Evolutionary conservation across 139 green algal genomes (phyloP), one percentile per base, ranked within the genome.

Genomic region (Closterium sp.): DNA sequence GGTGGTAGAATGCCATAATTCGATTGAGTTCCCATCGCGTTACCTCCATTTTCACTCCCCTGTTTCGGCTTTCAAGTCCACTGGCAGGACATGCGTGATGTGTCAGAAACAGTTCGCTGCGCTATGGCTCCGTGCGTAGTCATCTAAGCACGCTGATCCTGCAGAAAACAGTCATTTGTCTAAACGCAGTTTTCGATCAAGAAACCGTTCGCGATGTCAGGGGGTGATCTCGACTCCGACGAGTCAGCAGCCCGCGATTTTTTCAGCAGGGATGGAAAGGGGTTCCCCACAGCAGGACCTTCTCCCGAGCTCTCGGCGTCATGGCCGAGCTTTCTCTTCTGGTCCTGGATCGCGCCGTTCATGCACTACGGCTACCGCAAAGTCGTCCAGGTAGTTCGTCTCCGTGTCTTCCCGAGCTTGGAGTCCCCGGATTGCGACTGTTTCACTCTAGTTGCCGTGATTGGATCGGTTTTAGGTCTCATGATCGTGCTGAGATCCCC

Each of bases 261-360:
- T 19, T 76, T 76, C 55, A 87, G 25, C 84, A 87, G 84, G 0
- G 33, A 35, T 32, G 84, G 84, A 76, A 34, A 87, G 84, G 84
- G 84, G 25, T 87, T 87, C 10, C 33, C 30, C 30, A 89, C 76
- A 35, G 88, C 88, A n/a, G 88, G 88, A 90, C 34, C 35, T 28
- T 87, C 35, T 28, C 89, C 89, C 25, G 76, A 92, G 85, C 35
- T 34, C 9, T 55, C 89, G 28, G 89, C 76, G n/a, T 81, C 28
- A 33, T 33, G n/a, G n/a, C 34, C 83, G n/a, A 90, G 76, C 76
- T 64, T 64, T 81, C 89, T 92, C 9, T 90, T 90, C 9, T 92
- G 89, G 89, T 90, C 32, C 66, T 92, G 89, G 89, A 31, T 92
- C 23, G 30, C 76, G 21, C 34, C 84, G 31, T 92, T 92, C 30